These are phyloP conservation scores for Xylaria sp. DNA, from an alignment of 2,329 filamentous ascomycete genomes.

Conservation along the genomic window DNA sequence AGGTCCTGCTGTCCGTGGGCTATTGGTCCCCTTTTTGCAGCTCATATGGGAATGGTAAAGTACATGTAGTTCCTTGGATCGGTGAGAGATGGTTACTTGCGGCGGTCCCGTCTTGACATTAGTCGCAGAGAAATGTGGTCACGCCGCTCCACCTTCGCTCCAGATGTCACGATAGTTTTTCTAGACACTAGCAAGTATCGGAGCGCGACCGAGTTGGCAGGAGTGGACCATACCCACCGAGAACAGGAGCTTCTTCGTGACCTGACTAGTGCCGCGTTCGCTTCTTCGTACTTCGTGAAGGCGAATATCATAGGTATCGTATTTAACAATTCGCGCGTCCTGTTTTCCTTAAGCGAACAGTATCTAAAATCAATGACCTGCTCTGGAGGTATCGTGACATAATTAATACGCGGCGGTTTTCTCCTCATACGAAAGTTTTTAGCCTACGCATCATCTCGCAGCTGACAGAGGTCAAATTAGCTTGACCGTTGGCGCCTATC, in stretches of 20 bases:
- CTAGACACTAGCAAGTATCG: conserved; percentile 36
- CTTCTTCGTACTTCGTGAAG: conserved; percentile 38
- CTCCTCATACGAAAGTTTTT: neutral
- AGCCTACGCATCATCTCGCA: neutral
- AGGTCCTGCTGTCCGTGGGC: neutral
- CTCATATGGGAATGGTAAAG: conserved; percentile 1
- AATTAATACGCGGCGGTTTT: neutral
- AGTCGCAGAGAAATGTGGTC: conserved; percentile 32
- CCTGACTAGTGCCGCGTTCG: conserved; percentile 38
- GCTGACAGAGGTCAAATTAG: conserved; percentile 16
- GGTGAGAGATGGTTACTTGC: conserved; percentile 6
- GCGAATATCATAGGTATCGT: conserved; percentile 34
- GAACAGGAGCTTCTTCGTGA: conserved; percentile 33
- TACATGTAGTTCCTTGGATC: conserved; percentile 29
- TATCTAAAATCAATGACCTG: conserved; percentile 4
- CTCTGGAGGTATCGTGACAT: neutral
- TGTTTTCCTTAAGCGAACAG: conserved; percentile 22
- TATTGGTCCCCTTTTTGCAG: conserved; percentile 14
- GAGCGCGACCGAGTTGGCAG: conserved; percentile 42
- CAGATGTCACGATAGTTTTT: conserved; percentile 48
- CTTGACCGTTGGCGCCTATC: conserved; percentile 17
- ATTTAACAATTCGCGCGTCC: conserved; percentile 33
- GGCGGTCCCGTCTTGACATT: conserved; percentile 7
- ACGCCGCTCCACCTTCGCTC: conserved; percentile 47
- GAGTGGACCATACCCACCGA: conserved; percentile 46